Base-by-base conservation (phyloP, 441 rosid genomes). In the Erodium trifolium region DNA sequence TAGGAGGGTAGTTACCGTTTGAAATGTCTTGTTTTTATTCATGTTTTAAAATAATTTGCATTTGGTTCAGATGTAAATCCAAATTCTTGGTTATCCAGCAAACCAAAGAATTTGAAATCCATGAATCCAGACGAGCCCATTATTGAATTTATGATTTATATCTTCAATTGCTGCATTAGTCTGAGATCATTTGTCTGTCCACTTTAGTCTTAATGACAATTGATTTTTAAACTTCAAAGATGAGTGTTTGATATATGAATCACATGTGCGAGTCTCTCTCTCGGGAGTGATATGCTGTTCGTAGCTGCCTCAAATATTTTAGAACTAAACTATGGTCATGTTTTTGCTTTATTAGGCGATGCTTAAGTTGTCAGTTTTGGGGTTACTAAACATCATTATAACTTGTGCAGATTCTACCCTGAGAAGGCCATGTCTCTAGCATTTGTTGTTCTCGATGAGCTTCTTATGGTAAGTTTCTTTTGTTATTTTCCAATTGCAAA, bases 341-440 rank as follows among this genome's bases (percentile, higher is more conserved):
- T 14, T 53, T 53, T 18, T 53, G 19, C n/a, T 53, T 53, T 16
- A 23, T 23, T 23, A 23, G 27, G 6, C 7, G n/a, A 53, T n/a
- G 59, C 59, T 53, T 53, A 5, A 53, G 5, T n/a, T 53, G 5
- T n/a, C 7, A 14, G n/a, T 53, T 12, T 12, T 16, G 5, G 16
- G 59, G 4, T 53, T 5, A 16, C 5, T 13, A 23, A 53, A 53
- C 59, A 14, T n/a, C 3, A 53, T 53, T 7, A 17, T 13, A 13
- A 53, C 59, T 53, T 77, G 27, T 79, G 83, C 91, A 93, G 98
- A 73, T 89, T 82, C 76, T 79, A 78, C 68, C 89, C 96, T 1
- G 87, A 87, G 62, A 85, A 80, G 81, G 94, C 92, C 74, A 70
- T 83, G n/a, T 85, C 97, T 4, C 68, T 90, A 37, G 96, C 94